A percentile compares a stretch with the other conserved stretches of the same genome.
phyloP scores from a whole-genome alignment of 495 filamentous ascomycete species.

The Hypoxylon cercidicola region DNA sequence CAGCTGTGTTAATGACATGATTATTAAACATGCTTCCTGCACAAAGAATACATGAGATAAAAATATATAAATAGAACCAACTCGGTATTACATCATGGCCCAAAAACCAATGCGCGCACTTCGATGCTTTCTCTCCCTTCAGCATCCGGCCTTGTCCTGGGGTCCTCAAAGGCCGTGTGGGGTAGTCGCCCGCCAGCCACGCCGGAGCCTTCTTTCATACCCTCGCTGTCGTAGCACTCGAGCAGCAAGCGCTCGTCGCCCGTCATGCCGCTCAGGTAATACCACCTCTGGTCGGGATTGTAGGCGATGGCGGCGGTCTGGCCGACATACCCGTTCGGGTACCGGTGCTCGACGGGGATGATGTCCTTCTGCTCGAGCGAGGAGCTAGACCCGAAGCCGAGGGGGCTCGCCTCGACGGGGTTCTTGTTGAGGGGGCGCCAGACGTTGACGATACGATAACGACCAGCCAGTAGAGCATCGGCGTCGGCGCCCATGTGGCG shows the following conservation, averaged over 20 bases:
- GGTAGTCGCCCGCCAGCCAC: constrained; percentile 74
- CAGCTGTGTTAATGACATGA: not conserved
- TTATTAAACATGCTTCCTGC: not conserved
- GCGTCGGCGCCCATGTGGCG: constrained; percentile 70
- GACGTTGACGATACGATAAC: constrained; percentile 87
- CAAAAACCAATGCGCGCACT: constrained; percentile 86
- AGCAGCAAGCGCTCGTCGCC: constrained; percentile 79
- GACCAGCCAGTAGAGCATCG: constrained; percentile 63
- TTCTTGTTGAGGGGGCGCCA: constrained; percentile 79
- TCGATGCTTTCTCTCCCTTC: constrained; percentile 84
- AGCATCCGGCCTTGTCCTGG: constrained; percentile 68
- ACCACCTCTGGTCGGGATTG: constrained; percentile 71
- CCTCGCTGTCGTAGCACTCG: constrained; percentile 82
- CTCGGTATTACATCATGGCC: constrained; percentile 53
- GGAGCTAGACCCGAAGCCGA: constrained; percentile 74
- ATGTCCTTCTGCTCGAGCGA: constrained; percentile 72
- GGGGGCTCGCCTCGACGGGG: constrained; percentile 74
- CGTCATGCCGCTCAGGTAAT: constrained; percentile 82
- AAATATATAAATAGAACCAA: not conserved
- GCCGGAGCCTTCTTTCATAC: constrained; percentile 54
- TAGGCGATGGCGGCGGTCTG: constrained; percentile 79
- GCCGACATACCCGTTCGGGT: constrained; percentile 73
- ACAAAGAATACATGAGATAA: not conserved
- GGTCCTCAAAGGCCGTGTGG: constrained; percentile 85
- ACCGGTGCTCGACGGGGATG: constrained; percentile 77